Base-by-base conservation (phyloP, 2,329 filamentous ascomycete species). In the Alternaria longipes region DNA sequence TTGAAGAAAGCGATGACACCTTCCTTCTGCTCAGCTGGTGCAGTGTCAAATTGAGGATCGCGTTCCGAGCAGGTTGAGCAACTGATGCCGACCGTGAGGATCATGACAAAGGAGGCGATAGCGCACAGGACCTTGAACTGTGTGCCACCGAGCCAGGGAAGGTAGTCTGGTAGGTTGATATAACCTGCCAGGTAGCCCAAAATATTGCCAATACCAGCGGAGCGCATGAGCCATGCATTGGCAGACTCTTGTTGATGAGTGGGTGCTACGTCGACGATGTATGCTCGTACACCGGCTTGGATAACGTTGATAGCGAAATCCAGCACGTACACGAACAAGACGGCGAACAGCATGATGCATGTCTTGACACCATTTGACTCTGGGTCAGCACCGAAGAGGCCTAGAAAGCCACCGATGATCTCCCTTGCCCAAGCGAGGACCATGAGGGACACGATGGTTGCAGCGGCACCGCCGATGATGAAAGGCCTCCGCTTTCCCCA, bases 301-400 rank as follows among this genome's bases (percentile, higher is more conserved):
- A 98, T 90, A 58, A 94, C 95, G 80, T 98, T 98, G 82, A 98
- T 95, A 71, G 94, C 89, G 78, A 98, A 95, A 78, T 98, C 94
- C 52, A 98, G 85, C 51, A 95, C 84, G 79, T 97, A 98, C 71
- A 98, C 91, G 81, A 93, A 90, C 30, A 93, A 75, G 6, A 97
- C 93, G 8, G 94, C 94, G 59, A 92, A 85, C 32, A 92, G 82
- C 67, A 97, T 94, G 49, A 91, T 87, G 42, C 84, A 82, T 4
- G 84, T 84, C 72, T 87, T 89, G 46, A 91, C 89, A 3, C 84
- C 86, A 8, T 84, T 70, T 0, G 90, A 91, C 40, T 89, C 84
- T n/a, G 82, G 81, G 55, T 90, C 85, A 11, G 87, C 90, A 11
- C 91, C 91, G 71, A 95, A 93, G 2, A 94, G 73, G 3, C 85